phyloP scores from a whole-genome alignment of 2,329 filamentous ascomycete species.

The Lasiodiplodia gonubiensis region DNA sequence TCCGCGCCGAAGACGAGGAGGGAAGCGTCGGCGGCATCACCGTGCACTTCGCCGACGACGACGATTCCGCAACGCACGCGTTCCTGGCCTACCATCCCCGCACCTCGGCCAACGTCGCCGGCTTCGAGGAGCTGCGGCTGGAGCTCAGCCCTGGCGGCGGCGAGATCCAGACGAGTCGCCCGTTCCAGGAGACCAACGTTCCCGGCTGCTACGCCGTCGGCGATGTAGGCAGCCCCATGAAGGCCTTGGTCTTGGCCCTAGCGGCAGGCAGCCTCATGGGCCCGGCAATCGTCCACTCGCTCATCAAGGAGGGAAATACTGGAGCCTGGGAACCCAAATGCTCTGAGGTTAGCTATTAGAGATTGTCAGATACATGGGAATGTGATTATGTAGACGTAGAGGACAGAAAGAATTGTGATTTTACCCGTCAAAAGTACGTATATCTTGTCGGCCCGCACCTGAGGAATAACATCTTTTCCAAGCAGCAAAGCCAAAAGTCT shows the following conservation, averaged over 20 bases:
- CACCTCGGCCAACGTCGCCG: background rate
- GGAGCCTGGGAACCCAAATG: background rate
- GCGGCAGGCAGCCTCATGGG: background rate
- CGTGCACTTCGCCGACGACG: background rate
- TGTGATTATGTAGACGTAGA: no score
- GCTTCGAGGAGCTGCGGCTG: background rate
- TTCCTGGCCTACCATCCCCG: slow-evolving; percentile 4
- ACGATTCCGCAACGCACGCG: background rate
- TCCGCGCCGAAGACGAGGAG: no score
- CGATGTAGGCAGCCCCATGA: background rate
- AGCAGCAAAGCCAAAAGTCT: no score
- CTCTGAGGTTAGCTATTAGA: background rate
- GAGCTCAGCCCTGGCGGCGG: background rate
- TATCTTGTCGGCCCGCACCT: no score
- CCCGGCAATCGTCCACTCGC: background rate
- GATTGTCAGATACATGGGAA: no score
- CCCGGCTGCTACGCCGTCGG: background rate
- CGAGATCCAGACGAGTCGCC: background rate
- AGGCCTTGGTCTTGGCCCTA: background rate
- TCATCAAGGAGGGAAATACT: background rate
- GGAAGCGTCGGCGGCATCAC: background rate
- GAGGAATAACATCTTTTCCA: no score
- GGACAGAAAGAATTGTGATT: no score
- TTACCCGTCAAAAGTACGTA: no score
- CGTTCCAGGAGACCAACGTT: slow-evolving; percentile 8